Conservation (phyloP, 2,329 filamentous ascomycete genomes). For the Tolypocladium guangdongense region DNA sequence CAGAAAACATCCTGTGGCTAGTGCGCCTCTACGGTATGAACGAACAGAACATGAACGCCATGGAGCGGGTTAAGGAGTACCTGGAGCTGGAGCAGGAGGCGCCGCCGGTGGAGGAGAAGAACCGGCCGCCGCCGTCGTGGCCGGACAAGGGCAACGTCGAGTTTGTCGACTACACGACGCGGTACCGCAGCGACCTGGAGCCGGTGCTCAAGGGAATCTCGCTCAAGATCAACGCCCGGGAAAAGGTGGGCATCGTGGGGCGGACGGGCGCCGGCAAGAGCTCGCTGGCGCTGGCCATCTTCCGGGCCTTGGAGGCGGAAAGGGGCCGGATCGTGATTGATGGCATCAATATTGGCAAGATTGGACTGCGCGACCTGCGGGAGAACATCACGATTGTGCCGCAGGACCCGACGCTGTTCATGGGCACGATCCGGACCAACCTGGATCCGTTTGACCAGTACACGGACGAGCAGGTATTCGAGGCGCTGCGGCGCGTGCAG, state of each 20-base stretch:
- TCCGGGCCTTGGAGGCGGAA: conserved; percentile 87
- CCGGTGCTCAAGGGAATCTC: conserved; percentile 73
- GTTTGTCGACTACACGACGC: conserved; percentile 79
- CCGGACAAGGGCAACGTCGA: conserved; percentile 76
- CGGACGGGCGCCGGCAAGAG: conserved; percentile 95
- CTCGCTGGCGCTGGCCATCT: conserved; percentile 83
- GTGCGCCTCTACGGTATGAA: conserved; percentile 89
- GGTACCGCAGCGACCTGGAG: conserved; percentile 80
- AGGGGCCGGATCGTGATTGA: conserved; percentile 84
- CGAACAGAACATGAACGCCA: conserved; percentile 99
- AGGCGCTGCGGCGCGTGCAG: conserved; percentile 76
- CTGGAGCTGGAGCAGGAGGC: conserved; percentile 94
- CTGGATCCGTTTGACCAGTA: conserved; percentile 86
- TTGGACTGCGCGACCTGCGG: conserved; percentile 86
- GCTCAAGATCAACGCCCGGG: conserved; percentile 74
- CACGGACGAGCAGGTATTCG: conserved; percentile 84
- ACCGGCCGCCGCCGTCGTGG: conserved; percentile 70
- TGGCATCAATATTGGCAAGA: conserved; percentile 76
- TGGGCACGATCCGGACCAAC: conserved; percentile 82
- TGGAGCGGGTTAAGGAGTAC: conserved; percentile 96
- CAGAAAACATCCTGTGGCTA: conserved; percentile 93
- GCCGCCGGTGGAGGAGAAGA: conserved; percentile 62
- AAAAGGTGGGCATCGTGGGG: conserved; percentile 95
- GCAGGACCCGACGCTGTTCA: conserved; percentile 92
- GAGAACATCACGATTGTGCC: conserved; percentile 95